These are phyloP conservation scores for Pichia exigua DNA, from an alignment of 805 yeast genomes.

Conservation along the genomic window DNA sequence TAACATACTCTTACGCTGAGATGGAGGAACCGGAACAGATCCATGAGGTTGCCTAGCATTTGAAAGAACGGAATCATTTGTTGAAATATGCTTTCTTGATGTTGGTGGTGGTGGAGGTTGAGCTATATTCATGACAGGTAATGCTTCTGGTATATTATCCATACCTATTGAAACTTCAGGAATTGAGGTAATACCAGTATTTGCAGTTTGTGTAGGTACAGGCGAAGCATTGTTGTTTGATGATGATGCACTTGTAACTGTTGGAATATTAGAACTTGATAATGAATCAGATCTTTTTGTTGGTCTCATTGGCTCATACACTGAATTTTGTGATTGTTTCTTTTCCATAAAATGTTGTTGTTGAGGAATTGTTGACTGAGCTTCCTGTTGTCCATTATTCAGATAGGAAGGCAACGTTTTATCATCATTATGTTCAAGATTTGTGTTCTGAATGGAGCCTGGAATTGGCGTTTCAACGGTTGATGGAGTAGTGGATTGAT, in stretches of 20 bases:
- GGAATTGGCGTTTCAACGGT: neutral
- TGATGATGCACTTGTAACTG: neutral
- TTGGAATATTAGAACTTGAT: conserved; percentile 11
- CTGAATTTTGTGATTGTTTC: conserved; percentile 4
- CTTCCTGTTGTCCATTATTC: neutral
- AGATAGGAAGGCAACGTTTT: conserved; percentile 4
- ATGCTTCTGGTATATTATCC: conserved; percentile 12
- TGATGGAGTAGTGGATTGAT: neutral
- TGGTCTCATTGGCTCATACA: conserved; percentile 24
- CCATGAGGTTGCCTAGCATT: conserved; percentile 20
- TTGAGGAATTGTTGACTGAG: neutral
- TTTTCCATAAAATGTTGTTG: neutral
- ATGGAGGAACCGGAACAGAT: conserved; percentile 28
- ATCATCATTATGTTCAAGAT: neutral
- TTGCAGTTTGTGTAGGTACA: conserved; percentile 2
- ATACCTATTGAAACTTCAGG: conserved; percentile 3
- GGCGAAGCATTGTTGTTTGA: neutral
- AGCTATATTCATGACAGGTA: conserved; percentile 1
- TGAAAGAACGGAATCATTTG: neutral
- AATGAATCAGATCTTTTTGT: conserved; percentile 24
- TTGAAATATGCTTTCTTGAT: conserved; percentile 8
- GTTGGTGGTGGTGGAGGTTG: conserved; percentile 24
- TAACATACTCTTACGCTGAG: conserved; percentile 23
- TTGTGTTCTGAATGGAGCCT: neutral
- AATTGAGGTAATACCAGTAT: conserved; percentile 2